phyloP scores from a whole-genome alignment of 192 early-diverging fungal genomes.

The Linnemannia exigua region DNA sequence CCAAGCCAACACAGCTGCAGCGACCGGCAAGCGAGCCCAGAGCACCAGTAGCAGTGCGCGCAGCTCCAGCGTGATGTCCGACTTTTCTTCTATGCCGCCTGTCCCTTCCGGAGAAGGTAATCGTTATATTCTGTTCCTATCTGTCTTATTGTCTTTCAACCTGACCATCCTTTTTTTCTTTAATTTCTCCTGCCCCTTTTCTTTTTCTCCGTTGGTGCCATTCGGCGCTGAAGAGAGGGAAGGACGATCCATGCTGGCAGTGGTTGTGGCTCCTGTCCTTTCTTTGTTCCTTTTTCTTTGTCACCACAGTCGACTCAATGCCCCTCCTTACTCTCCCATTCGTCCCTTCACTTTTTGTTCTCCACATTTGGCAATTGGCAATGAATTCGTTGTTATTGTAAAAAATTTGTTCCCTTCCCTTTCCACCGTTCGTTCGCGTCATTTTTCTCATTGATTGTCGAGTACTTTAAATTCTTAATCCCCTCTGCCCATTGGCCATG shows the following conservation, averaged over 20 bases:
- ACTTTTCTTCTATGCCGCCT: slow-evolving; percentile 4
- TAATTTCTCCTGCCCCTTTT: neutral
- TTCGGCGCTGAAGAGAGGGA: too few relatives aligned
- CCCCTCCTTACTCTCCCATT: neutral
- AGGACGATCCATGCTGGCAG: too few relatives aligned
- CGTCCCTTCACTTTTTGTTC: slow-evolving; percentile 13
- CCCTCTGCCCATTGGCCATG: neutral
- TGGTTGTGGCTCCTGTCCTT: neutral
- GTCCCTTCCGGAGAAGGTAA: slow-evolving; percentile 33
- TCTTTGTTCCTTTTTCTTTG: neutral
- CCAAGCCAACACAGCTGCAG: neutral
- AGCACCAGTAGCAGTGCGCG: slow-evolving; percentile 10
- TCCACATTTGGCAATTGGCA: neutral
- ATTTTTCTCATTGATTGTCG: neutral
- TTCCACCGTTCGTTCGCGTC: neutral
- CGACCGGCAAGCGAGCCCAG: slow-evolving; percentile 3
- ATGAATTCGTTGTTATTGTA: neutral
- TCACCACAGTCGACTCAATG: neutral
- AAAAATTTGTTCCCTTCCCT: neutral
- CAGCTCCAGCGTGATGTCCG: slow-evolving; percentile 15
- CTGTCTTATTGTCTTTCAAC: neutral
- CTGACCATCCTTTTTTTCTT: neutral
- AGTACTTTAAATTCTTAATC: slow-evolving; percentile 6
- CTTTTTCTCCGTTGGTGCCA: slow-evolving; percentile 4
- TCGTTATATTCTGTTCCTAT: neutral